phyloP scores from a whole-genome alignment of 805 yeast species.

The Diddensiella caesifluorescens region DNA sequence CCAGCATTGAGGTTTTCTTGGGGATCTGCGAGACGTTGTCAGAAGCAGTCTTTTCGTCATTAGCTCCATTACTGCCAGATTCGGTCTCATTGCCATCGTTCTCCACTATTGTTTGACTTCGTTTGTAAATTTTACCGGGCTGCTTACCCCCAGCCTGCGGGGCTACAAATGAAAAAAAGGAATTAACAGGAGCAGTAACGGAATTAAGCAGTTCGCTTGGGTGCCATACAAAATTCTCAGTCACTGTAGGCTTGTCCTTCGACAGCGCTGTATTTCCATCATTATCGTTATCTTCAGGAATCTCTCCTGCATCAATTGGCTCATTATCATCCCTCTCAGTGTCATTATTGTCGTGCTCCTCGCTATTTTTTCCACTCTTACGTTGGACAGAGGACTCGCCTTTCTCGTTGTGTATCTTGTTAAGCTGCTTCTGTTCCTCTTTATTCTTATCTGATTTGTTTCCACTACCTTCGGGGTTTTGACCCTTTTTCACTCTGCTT shows the following conservation, averaged over 20 bases:
- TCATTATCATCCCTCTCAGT: too few relatives aligned
- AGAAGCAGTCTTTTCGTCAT: slow-evolving; percentile 17
- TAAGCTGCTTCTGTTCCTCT: slow-evolving; percentile 2
- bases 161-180: slow-evolving; percentile 27
- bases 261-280: not conserved
- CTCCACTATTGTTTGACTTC: slow-evolving; percentile 23
- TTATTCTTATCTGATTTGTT: too few relatives aligned
- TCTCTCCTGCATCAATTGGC: too few relatives aligned
- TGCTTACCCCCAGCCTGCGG: slow-evolving; percentile 27
- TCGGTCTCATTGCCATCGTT: slow-evolving; percentile 2
- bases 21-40: slow-evolving; percentile 37
- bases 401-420: slow-evolving; percentile 2
- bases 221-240: slow-evolving; percentile 2
- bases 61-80: slow-evolving; percentile 17
- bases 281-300: slow-evolving; percentile 14
- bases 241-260: slow-evolving; percentile 1
- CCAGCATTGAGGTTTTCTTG: slow-evolving; percentile 61
- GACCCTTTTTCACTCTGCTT: slow-evolving; percentile 28
- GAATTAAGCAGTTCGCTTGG: slow-evolving; percentile 12
- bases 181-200: slow-evolving; percentile 15
- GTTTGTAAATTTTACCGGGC: slow-evolving; percentile 26
- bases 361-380: too few relatives aligned
- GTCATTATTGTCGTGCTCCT: too few relatives aligned
- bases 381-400: too few relatives aligned
- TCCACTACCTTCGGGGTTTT: not conserved